phyloP scores from a whole-genome alignment of 2,329 filamentous ascomycete species.

The Verticillium klebahnii region DNA sequence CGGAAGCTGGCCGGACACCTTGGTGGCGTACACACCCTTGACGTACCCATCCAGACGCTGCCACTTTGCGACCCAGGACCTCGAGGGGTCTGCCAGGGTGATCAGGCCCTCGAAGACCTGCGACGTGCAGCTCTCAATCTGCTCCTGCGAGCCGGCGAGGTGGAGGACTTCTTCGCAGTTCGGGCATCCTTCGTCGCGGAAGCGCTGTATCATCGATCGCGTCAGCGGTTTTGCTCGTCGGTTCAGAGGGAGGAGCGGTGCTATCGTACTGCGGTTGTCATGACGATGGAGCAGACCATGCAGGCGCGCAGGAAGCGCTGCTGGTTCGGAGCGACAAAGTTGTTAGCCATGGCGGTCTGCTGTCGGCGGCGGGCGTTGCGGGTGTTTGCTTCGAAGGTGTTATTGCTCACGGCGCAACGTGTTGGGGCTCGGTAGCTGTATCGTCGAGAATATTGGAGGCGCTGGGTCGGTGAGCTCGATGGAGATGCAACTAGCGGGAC shows the following conservation, averaged over 20 bases:
- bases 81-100: conserved; percentile 73
- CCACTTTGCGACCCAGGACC: conserved; percentile 95
- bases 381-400: neutral
- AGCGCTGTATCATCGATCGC: conserved; percentile 53
- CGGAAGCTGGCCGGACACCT: conserved; percentile 78
- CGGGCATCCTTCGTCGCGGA: conserved; percentile 82
- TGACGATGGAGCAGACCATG: conserved; percentile 97
- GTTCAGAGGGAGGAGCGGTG: conserved; percentile 8
- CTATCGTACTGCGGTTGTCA: conserved; percentile 64
- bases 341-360: conserved; percentile 35
- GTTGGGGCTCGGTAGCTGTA: neutral
- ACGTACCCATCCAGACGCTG: conserved; percentile 87
- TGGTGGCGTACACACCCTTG: conserved; percentile 86
- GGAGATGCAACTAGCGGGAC: neutral
- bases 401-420: conserved; percentile 2
- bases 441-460: neutral
- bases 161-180: conserved; percentile 95
- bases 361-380: neutral
- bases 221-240: neutral
- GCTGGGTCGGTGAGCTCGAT: neutral
- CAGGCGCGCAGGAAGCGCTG: conserved; percentile 89
- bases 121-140: conserved; percentile 88
- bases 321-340: conserved; percentile 69
- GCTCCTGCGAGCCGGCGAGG: conserved; percentile 72
- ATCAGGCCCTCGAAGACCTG: conserved; percentile 94